Evolutionary conservation across 345 rosid species (phyloP).

Genomic region (Salix brachista): DNA sequence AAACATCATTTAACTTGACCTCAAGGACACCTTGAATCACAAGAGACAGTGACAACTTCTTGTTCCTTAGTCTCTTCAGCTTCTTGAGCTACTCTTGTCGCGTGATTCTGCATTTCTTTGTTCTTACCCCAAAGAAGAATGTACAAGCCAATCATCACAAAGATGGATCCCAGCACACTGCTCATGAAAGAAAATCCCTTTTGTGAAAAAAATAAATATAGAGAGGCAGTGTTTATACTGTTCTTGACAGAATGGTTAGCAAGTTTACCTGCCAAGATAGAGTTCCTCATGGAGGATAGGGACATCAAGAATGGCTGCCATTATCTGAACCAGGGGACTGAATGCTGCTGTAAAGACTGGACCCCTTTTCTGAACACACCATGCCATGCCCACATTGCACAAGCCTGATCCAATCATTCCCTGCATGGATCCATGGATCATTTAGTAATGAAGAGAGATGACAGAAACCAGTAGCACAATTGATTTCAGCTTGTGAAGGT

Average conservation of each 20-base stretch:
- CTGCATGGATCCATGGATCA: slow-evolving; percentile 23
- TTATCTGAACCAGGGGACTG: slow-evolving; percentile 61
- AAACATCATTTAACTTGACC: background rate
- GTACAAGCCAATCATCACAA: slow-evolving; percentile 62
- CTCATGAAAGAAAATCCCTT: background rate
- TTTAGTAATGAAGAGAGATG: background rate
- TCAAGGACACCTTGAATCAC: slow-evolving; percentile 14
- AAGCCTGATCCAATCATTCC: slow-evolving; percentile 77
- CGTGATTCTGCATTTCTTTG: slow-evolving; percentile 38
- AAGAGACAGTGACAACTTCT: slow-evolving; percentile 30
- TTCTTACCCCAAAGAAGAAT: slow-evolving; percentile 79
- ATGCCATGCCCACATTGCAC: slow-evolving; percentile 79
- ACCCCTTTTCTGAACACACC: slow-evolving; percentile 76
- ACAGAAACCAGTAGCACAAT: background rate
- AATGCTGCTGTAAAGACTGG: slow-evolving; percentile 80
- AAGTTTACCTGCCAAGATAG: slow-evolving; percentile 62
- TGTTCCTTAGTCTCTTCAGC: slow-evolving; percentile 26
- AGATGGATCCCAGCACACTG: slow-evolving; percentile 67
- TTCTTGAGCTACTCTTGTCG: slow-evolving; percentile 37
- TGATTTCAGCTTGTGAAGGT: background rate
- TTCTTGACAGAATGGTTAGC: too few species aligned
- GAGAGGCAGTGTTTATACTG: too few species aligned
- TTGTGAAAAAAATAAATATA: background rate
- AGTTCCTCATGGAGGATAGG: slow-evolving; percentile 62
- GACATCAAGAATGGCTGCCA: slow-evolving; percentile 61